phyloP scores from a whole-genome alignment of 495 filamentous ascomycete genomes.

The Podospora pseudoanserina region DNA sequence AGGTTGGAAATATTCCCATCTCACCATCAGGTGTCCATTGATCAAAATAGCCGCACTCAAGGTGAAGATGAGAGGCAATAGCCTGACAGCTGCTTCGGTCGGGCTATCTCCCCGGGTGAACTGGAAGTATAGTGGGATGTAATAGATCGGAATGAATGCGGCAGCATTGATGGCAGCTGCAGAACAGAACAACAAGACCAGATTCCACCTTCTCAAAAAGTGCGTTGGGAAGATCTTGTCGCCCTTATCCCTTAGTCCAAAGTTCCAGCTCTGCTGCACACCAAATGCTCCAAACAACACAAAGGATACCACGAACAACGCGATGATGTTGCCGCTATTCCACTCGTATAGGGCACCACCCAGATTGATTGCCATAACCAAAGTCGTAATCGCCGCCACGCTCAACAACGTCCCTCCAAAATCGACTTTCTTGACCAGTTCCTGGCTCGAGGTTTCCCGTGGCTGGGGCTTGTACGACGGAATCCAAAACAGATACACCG shows the following conservation, averaged over 20 bases:
- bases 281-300: slow-evolving; percentile 48
- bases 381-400: slow-evolving; percentile 35
- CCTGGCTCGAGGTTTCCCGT: slow-evolving; percentile 26
- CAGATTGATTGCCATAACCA: slow-evolving; percentile 53
- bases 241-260: slow-evolving; percentile 42
- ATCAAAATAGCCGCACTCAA: slow-evolving; percentile 43
- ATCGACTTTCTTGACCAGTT: slow-evolving; percentile 41
- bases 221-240: slow-evolving; percentile 54
- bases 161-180: slow-evolving; percentile 34
- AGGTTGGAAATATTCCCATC: slow-evolving; percentile 52
- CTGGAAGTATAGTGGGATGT: slow-evolving; percentile 58
- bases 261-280: slow-evolving; percentile 47
- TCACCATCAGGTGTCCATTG: slow-evolving; percentile 51
- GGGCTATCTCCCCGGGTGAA: slow-evolving; percentile 51
- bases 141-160: slow-evolving; percentile 43
- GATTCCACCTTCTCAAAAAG: slow-evolving; percentile 40
- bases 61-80: slow-evolving; percentile 56
- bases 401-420: slow-evolving; percentile 42
- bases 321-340: slow-evolving; percentile 50
- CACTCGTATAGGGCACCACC: slow-evolving; percentile 54
- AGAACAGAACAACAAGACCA: slow-evolving; percentile 44
- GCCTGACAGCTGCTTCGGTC: slow-evolving; percentile 49
- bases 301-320: slow-evolving; percentile 46
- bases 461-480: slow-evolving; percentile 44
- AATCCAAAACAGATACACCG: slow-evolving; percentile 55